Base-by-base conservation (phyloP, 257 asterid genomes). In the Solanum gracilifrons region DNA sequence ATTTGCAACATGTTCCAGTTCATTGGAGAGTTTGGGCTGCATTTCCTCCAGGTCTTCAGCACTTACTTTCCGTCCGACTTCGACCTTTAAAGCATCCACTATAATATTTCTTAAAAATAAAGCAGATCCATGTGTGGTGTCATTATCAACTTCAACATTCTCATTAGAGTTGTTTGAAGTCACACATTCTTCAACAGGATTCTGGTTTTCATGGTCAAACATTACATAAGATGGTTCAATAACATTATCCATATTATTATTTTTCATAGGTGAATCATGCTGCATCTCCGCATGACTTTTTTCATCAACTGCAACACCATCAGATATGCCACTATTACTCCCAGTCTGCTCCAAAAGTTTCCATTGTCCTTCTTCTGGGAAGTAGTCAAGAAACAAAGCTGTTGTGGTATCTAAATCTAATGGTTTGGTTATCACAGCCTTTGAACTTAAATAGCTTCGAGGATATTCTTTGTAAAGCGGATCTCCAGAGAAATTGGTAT, bases 311-410 rank as follows among this genome's bases (percentile, higher is more conserved):
- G 83, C 85, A 87, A 71, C 58, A 66, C 87, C 86, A 76, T 92
- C 89, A 86, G 43, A 55, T 23, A 62, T 86, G 71, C 85, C 91
- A 90, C 27, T 90, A 84, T 83, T 82, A 39, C 89, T 89, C 86
- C 92, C 92, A 83, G 89, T 87, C 86, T 87, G 89, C 83, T 93
- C 95, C 91, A 92, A 89, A 83, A 95, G 93, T 91, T 93, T 95
- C 98, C 95, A 93, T 88, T 89, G 93, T 46, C 94, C 96, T 93
- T 93, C 98, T 88, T 95, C 96, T 75, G 97, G 97, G 82, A 90
- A 86, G 92, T 93, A 94, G 83, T 93, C 93, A 29, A 95, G 92
- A 91, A 92, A 86, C 64, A 94, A 88, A 75, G 95, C 89, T 73
- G 94, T 36, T 33, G 89, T 84, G 89, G 92, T 89, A 89, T 90